Conservation (phyloP, 495 filamentous ascomycete genomes). For the Mytilinidion resinicola region DNA sequence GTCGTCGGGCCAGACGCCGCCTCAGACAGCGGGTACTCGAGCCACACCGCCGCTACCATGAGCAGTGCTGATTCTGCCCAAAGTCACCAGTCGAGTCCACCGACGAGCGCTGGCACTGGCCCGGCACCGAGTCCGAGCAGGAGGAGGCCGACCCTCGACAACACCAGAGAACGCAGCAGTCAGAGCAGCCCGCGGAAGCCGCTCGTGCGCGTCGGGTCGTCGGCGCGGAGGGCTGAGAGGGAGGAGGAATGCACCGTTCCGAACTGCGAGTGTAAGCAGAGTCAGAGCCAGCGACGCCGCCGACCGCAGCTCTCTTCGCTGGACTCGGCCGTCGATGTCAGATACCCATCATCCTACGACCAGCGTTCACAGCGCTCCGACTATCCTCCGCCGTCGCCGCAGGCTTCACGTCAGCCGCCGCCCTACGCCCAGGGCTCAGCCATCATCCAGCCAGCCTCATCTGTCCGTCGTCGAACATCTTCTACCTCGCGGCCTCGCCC, state of each 20-base stretch:
- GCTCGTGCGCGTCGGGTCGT: conserved; percentile 12
- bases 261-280: conserved; percentile 20
- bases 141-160: conserved; percentile 10
- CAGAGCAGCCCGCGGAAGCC: conserved; percentile 24
- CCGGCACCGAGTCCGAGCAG: conserved; percentile 9
- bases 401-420: conserved; percentile 8
- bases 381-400: conserved; percentile 13
- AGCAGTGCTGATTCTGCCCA: conserved; percentile 50
- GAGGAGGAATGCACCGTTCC: conserved; percentile 27
- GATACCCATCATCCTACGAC: conserved; percentile 20
- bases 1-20: conserved; percentile 39
- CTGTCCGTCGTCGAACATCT: conserved; percentile 13
- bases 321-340: conserved; percentile 18
- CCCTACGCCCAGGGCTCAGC: conserved; percentile 13
- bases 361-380: conserved; percentile 14
- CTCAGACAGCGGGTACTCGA: conserved; percentile 62
- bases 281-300: not conserved
- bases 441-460: conserved; percentile 19
- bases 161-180: conserved; percentile 7
- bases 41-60: conserved; percentile 52
- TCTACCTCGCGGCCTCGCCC: conserved; percentile 17
- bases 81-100: conserved; percentile 26
- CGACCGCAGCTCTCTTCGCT: conserved; percentile 1
- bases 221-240: not conserved
- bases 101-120: conserved; percentile 10